Evolutionary conservation across 345 rosid species (phyloP).

Genomic region (Clausena lansium): DNA sequence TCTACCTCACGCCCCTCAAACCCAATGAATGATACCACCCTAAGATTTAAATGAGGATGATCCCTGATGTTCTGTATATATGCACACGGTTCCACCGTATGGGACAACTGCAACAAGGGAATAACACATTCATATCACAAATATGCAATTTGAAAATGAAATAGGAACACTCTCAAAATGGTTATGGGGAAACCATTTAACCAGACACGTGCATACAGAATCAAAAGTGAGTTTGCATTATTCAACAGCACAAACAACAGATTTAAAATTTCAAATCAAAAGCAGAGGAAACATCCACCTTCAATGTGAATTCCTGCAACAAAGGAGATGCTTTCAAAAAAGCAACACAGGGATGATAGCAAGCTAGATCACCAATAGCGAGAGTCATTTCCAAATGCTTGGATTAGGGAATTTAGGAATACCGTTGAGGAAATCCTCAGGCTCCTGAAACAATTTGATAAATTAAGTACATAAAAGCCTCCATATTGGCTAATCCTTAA

Average conservation of each 20-base stretch:
- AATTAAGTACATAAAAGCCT: neutral
- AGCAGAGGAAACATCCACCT: neutral
- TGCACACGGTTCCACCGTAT: neutral
- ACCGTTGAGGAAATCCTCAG: neutral
- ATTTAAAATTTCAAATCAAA: neutral
- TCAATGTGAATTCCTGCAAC: neutral
- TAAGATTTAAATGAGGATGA: neutral
- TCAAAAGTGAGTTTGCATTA: neutral
- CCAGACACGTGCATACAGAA: neutral
- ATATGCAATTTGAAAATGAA: neutral
- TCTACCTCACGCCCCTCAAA: neutral
- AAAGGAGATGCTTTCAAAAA: slow-evolving; percentile 1
- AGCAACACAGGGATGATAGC: neutral
- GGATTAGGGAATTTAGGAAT: neutral
- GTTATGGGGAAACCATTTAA: neutral
- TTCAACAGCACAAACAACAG: neutral
- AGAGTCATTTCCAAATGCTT: neutral
- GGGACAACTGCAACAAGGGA: neutral
- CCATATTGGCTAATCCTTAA: neutral
- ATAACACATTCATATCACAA: neutral
- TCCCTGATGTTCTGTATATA: neutral
- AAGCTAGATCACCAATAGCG: neutral
- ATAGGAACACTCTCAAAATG: neutral
- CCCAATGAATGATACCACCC: neutral
- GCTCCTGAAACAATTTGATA: neutral